These are phyloP conservation scores for Tolypocladium nubicola DNA, from an alignment of 2,329 filamentous ascomycete species.

Conservation along the genomic window DNA sequence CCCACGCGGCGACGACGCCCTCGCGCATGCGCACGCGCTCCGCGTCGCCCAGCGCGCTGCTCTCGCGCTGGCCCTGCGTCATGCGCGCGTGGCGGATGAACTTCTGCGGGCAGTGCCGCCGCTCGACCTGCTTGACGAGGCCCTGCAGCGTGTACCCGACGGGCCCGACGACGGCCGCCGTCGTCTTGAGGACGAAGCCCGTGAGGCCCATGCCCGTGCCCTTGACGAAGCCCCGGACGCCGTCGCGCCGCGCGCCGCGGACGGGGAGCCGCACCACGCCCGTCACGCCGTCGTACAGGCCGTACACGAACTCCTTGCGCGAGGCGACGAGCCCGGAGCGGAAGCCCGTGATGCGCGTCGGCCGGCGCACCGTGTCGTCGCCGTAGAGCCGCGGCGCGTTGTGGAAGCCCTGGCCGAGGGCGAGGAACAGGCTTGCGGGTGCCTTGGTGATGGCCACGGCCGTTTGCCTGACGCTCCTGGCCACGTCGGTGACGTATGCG, in stretches of 20 bases:
- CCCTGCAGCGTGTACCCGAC: slow-evolving; percentile 55
- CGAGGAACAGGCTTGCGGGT: slow-evolving; percentile 50
- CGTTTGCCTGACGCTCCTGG: slow-evolving; percentile 38
- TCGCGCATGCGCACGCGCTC: slow-evolving; percentile 14
- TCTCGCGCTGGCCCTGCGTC: slow-evolving; percentile 42
- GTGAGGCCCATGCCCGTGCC: slow-evolving; percentile 54
- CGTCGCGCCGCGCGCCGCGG: slow-evolving; percentile 43
- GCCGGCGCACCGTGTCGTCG: slow-evolving; percentile 56
- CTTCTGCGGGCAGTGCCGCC: slow-evolving; percentile 39
- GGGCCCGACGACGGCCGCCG: slow-evolving; percentile 50
- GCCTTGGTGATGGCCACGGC: slow-evolving; percentile 41
- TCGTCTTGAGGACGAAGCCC: slow-evolving; percentile 54
- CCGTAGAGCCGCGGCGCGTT: slow-evolving; percentile 62
- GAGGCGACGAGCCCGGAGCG: slow-evolving; percentile 52
- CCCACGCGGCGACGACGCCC: slow-evolving; percentile 20
- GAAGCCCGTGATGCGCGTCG: slow-evolving; percentile 53
- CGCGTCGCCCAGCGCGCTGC: slow-evolving; percentile 22
- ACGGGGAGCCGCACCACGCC: slow-evolving; percentile 51
- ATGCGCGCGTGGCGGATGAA: slow-evolving; percentile 49
- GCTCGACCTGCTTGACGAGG: slow-evolving; percentile 46
- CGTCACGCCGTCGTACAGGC: slow-evolving; percentile 54
- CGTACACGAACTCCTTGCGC: slow-evolving; percentile 49
- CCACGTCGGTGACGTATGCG: slow-evolving; percentile 39
- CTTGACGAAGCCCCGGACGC: slow-evolving; percentile 33
- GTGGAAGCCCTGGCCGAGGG: slow-evolving; percentile 58